Base-by-base conservation (phyloP, 169 alveolate genomes). In the Plasmodium knowlesi region DNA sequence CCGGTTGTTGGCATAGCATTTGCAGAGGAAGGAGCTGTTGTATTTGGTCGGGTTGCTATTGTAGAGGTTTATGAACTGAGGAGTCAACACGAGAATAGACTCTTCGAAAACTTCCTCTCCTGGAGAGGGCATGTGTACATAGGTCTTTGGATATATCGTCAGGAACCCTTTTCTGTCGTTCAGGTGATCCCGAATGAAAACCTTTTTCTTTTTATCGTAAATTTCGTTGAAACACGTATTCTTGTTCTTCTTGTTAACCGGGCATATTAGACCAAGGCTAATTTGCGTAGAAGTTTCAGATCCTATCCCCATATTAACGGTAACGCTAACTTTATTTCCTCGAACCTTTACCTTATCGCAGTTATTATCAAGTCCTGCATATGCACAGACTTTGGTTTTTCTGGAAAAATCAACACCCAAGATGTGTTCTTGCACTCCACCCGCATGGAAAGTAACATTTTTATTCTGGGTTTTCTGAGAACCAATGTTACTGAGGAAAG, bases 321-420 rank as follows among this genome's bases (percentile, higher is more conserved):
- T 84, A 19, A 84, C 83, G 67, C 5, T 74, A 12, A 85, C 79
- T 76, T 85, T 85, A n/a, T 85, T 85, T 28, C 46, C 80, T 8
- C 50, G 12, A 4, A 85, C 81, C 25, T 28, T 8, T 5, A 78
- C 79, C 10, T 76, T 50, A 14, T 85, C 86, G 67, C 93, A 85
- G 6, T 46, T 74, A 30, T n/a, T 9, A 9, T 73, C 16, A 19
- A 12, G 28, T 19, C 67, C 53, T 0, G 25, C 81, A 76, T 85
- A 85, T 0, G 61, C n/a, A 22, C 93, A 85, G 1, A 50, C 53
- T 6, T 76, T 30, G 34, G 5, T 3, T 32, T 5, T 8, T 1
- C 81, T 74, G 8, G 93, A 85, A 50, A 85, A 85, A 16, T 85
- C 93, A 0, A 85, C 70, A n/a, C 93, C 93, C 3, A 84, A 14